These are phyloP conservation scores for Rhynchospora pubera DNA, from an alignment of 176 grass and related monocot species.

Conservation along the genomic window DNA sequence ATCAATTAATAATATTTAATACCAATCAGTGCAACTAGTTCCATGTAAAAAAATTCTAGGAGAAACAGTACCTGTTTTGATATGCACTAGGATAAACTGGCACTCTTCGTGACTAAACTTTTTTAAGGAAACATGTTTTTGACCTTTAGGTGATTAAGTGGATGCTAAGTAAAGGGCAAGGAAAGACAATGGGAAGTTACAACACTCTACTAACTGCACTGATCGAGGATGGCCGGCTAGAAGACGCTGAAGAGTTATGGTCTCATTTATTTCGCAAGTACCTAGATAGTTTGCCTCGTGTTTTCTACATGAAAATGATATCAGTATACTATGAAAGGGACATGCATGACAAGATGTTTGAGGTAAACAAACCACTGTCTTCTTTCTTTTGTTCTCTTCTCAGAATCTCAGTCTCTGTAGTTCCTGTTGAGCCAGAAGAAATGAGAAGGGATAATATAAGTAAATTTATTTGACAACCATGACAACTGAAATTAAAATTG, in stretches of 20 bases:
- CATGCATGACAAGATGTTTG: constrained; percentile 83
- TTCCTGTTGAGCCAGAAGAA: background rate
- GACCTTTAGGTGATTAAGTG: constrained; percentile 79
- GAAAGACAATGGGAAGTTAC: constrained; percentile 96
- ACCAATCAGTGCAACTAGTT: background rate
- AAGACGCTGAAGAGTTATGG: constrained; percentile 89
- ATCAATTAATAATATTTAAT: constrained; percentile 1
- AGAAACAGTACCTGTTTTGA: constrained; percentile 1
- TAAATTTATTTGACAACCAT: background rate
- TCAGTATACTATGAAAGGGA: constrained; percentile 45
- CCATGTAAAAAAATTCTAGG: background rate
- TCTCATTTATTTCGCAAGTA: constrained; percentile 65
- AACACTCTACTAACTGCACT: constrained; percentile 85
- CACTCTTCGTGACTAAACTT: background rate
- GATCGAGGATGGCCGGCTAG: constrained; percentile 61
- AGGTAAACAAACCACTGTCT: constrained; percentile 46
- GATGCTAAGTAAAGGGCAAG: constrained; percentile 99
- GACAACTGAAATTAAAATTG: background rate
- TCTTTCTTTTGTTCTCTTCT: constrained; percentile 1
- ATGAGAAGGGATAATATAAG: background rate
- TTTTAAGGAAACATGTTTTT: background rate
- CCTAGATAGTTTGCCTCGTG: constrained; percentile 76
- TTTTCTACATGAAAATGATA: constrained; percentile 87
- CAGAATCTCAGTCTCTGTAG: background rate
- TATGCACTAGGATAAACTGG: background rate